phyloP scores from a whole-genome alignment of 1,284 basidiomycete genomes.

The Cutaneotrichosporon cavernicola region DNA sequence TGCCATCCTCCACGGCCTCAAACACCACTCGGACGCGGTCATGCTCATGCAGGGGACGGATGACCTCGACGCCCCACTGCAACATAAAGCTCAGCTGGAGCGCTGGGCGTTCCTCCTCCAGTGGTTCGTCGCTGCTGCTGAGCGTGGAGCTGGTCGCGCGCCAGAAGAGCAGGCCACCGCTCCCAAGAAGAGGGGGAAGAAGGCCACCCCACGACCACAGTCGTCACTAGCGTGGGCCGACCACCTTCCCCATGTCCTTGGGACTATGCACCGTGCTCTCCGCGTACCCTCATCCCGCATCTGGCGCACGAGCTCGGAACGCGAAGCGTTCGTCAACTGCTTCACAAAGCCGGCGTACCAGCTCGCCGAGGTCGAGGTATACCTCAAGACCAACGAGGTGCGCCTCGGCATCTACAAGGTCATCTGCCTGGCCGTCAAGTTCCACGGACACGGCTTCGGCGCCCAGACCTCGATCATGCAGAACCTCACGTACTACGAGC shows the following conservation, averaged over 20 bases:
- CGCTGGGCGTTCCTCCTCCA: slow-evolving; percentile 82
- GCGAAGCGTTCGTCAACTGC: slow-evolving; percentile 79
- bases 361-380: slow-evolving; percentile 78
- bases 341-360: slow-evolving; percentile 82
- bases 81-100: slow-evolving; percentile 73
- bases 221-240: slow-evolving; percentile 70
- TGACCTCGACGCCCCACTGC: slow-evolving; percentile 66
- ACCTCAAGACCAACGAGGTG: slow-evolving; percentile 78
- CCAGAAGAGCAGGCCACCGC: slow-evolving; percentile 9
- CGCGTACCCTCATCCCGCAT: slow-evolving; percentile 73
- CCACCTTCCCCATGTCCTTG: slow-evolving; percentile 69
- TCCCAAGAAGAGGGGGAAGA: slow-evolving; percentile 23
- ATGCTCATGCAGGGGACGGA: slow-evolving; percentile 50
- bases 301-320: slow-evolving; percentile 80
- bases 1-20: slow-evolving; percentile 39
- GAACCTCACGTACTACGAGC: slow-evolving; percentile 88
- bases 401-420: slow-evolving; percentile 77
- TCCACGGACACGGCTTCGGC: slow-evolving; percentile 77
- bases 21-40: slow-evolving; percentile 40
- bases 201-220: slow-evolving; percentile 58
- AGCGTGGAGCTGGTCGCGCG: slow-evolving; percentile 63
- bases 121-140: slow-evolving; percentile 77
- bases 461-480: slow-evolving; percentile 91
- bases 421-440: slow-evolving; percentile 87
- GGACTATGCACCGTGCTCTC: slow-evolving; percentile 69